A percentile compares a stretch with the other conserved stretches of the same genome.
These are phyloP conservation scores for Ophiostoma tasmaniense DNA, from an alignment of 2,329 filamentous ascomycete genomes.

Conservation along the genomic window DNA sequence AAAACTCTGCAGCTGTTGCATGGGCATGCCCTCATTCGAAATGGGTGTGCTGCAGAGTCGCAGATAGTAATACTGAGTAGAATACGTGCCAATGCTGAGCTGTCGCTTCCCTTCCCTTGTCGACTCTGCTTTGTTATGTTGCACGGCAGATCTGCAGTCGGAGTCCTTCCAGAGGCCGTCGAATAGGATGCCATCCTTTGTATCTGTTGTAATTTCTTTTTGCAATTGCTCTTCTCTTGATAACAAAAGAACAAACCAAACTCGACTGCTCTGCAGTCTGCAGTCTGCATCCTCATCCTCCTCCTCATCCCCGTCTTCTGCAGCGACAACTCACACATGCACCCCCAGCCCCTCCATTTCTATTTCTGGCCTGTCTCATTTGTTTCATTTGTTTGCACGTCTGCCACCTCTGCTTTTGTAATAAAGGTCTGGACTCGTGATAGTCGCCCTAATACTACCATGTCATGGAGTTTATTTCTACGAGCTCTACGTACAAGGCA, in stretches of 20 bases:
- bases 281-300: background rate
- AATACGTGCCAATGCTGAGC: background rate
- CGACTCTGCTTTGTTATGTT: background rate
- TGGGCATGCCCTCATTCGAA: background rate
- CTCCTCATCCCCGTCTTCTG: background rate
- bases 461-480: no score
- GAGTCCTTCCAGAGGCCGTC: background rate
- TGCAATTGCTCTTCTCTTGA: background rate
- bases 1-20: slow-evolving; percentile 1
- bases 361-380: background rate
- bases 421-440: no score
- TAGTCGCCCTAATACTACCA: background rate
- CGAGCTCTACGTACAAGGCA: no score
- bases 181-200: slow-evolving; percentile 2
- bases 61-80: background rate
- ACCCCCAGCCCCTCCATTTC: background rate
- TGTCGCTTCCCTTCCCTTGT: background rate
- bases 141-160: slow-evolving; percentile 1
- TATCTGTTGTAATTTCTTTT: background rate
- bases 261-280: background rate
- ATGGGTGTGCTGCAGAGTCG: background rate
- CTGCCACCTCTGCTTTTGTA: background rate
- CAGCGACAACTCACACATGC: background rate
- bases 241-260: no score
- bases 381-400: background rate